A percentile compares a stretch with the other conserved stretches of the same genome.
Conservation (phyloP, 805 yeast species). For the Wickerhamiella azyma region DNA sequence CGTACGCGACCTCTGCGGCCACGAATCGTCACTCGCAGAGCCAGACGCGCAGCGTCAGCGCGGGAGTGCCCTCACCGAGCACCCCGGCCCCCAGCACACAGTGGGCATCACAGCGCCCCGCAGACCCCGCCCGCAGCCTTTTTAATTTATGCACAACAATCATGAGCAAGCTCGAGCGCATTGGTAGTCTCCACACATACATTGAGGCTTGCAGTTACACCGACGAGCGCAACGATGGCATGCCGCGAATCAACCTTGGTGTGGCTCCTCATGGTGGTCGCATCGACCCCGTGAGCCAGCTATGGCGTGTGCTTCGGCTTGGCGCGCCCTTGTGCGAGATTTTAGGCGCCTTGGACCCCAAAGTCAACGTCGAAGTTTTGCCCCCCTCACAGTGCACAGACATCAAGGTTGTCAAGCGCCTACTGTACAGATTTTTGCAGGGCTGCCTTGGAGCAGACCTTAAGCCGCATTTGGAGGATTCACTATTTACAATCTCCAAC, state of each 20-base stretch:
- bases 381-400: slow-evolving; percentile 66
- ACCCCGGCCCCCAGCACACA: slow-evolving; percentile 16
- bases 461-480: slow-evolving; percentile 54
- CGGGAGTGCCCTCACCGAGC: slow-evolving; percentile 9
- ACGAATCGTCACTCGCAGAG: not conserved
- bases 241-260: slow-evolving; percentile 37
- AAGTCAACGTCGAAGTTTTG: slow-evolving; percentile 34
- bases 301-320: slow-evolving; percentile 78
- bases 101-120: slow-evolving; percentile 18
- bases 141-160: slow-evolving; percentile 51
- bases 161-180: slow-evolving; percentile 39
- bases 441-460: slow-evolving; percentile 65
- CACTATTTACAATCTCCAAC: slow-evolving; percentile 77
- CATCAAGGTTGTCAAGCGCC: slow-evolving; percentile 68
- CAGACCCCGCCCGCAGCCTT: slow-evolving; percentile 45
- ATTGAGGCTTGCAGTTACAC: slow-evolving; percentile 39
- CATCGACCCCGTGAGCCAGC: slow-evolving; percentile 81
- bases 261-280: slow-evolving; percentile 42
- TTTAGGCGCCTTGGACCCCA: slow-evolving; percentile 56
- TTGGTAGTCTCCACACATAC: slow-evolving; percentile 55
- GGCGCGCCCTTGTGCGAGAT: slow-evolving; percentile 85
- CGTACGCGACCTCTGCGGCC: not conserved
- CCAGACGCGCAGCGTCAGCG: slow-evolving; percentile 6
- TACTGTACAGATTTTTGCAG: slow-evolving; percentile 76
- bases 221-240: slow-evolving; percentile 19